phyloP scores from a whole-genome alignment of 1,139 yeast genomes.

The Saccharomyces hybrid region DNA sequence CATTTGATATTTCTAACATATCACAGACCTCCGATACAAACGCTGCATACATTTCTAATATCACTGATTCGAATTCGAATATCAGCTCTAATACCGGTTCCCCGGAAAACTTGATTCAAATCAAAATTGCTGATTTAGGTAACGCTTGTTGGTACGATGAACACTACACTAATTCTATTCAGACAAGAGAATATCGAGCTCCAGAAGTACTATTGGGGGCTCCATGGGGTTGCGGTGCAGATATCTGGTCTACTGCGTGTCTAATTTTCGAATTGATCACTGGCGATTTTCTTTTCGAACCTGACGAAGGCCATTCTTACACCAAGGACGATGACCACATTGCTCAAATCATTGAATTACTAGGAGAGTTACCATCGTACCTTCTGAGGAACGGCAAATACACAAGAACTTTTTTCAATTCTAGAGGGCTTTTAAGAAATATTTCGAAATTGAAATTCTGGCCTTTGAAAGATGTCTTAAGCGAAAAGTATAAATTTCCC shows the following conservation, averaged over 20 bases:
- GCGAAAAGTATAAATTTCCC: conserved; percentile 52
- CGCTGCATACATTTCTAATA: neutral
- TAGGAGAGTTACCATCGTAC: conserved; percentile 51
- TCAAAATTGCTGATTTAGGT: conserved; percentile 71
- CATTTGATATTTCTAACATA: conserved; percentile 33
- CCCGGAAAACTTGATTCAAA: conserved; percentile 34
- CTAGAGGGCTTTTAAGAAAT: conserved; percentile 48
- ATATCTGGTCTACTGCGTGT: conserved; percentile 71
- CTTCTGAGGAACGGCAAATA: conserved; percentile 45
- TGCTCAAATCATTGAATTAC: conserved; percentile 63
- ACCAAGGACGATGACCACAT: conserved; percentile 67
- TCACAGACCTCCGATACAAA: conserved; percentile 24
- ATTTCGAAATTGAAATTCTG: conserved; percentile 57
- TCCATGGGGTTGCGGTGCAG: conserved; percentile 70
- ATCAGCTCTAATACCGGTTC: neutral
- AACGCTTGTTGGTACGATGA: conserved; percentile 63
- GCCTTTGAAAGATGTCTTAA: conserved; percentile 54
- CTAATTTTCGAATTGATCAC: conserved; percentile 63
- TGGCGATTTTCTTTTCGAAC: conserved; percentile 71
- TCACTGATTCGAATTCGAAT: neutral
- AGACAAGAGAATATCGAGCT: conserved; percentile 67
- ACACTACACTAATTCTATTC: conserved; percentile 67
- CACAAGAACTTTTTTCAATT: conserved; percentile 45
- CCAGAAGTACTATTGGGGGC: conserved; percentile 59
- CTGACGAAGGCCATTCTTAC: conserved; percentile 43